phyloP scores from a whole-genome alignment of 495 filamentous ascomycete genomes.

The Aspergillus sparsus region DNA sequence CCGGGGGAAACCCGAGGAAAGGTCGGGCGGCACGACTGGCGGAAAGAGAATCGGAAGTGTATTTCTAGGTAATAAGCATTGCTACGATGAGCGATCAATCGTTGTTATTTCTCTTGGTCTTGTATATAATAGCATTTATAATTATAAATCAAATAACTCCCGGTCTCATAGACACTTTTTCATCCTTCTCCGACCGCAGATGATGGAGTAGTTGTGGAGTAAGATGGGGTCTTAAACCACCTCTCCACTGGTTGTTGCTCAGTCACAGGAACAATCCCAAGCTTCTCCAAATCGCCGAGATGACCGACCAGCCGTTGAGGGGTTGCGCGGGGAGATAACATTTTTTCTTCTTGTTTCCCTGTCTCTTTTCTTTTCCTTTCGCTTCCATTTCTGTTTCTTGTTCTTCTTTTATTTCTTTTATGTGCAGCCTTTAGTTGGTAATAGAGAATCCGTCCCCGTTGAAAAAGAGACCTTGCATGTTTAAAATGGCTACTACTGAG shows the following conservation, averaged over 20 bases:
- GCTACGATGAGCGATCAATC: not conserved
- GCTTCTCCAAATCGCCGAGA: slow-evolving; percentile 5
- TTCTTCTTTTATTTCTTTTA: not conserved
- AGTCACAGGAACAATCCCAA: slow-evolving; percentile 5
- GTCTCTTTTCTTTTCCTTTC: not conserved
- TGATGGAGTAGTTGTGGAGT: no score
- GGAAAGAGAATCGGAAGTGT: slow-evolving; percentile 15
- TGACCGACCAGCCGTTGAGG: slow-evolving; percentile 19
- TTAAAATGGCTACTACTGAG: slow-evolving; percentile 30
- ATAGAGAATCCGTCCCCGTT: not conserved
- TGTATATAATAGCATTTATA: no score
- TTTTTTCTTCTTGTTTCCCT: not conserved
- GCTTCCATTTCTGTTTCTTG: not conserved
- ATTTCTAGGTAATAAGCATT: slow-evolving; percentile 13
- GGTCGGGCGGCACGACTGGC: slow-evolving; percentile 19
- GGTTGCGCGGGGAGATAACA: slow-evolving; percentile 12
- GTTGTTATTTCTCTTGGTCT: not conserved
- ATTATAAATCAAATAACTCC: no score
- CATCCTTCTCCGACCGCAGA: no score
- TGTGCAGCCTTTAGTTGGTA: not conserved
- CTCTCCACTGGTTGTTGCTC: no score
- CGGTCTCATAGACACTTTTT: no score
- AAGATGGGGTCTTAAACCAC: no score
- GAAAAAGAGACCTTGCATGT: not conserved
- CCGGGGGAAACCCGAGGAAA: slow-evolving; percentile 7